Base-by-base conservation (phyloP, 305 asterid species). In the Plantago lanceolata region DNA sequence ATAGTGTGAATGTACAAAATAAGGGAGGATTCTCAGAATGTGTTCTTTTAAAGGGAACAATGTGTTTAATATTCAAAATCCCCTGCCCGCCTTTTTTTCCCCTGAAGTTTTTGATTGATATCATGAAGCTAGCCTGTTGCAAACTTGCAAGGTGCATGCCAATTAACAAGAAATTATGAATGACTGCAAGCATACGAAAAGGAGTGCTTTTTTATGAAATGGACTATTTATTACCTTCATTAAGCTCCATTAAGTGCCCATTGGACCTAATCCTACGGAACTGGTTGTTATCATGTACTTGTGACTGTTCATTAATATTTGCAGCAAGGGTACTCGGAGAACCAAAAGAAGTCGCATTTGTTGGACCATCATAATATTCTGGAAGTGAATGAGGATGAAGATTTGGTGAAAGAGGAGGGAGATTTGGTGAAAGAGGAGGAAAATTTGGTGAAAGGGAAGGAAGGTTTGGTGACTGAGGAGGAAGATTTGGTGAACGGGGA, bases 361-460 rank as follows among this genome's bases (percentile, higher is more conserved):
- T 68, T 68, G 85, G 73, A 60, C 88, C 84, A 76, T 84, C 91
- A 60, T 78, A 85, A 74, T 80, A 84, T 52, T 92, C 95, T 70
- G 95, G 89, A 70, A 85, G 91, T 16, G 96, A 84, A 71, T 80
- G 94, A 67, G 96, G 91, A 68, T 80, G 95, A 62, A 72, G 76
- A 82, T 40, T 40, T 13, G 44, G 44, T 37, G 44, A 37, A 0
- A 1, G 44, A 37, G 44, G 44, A 37, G 7, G 44, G 2, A 8
- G 44, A 7, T 9, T 37, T 9, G 44, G 44, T 9, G 44, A 37
- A 7, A 0, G 44, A 9, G 44, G 1, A 37, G 8, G 14, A 9
- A 37, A 14, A 8, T 37, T 37, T 2, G 47, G 94, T 16, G 96
- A 84, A 70, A 78, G 94, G 65, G 97, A 87, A 70, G 80, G 94